phyloP scores from a whole-genome alignment of 352 stramenopile species.

The Globisporangium paddicum region DNA sequence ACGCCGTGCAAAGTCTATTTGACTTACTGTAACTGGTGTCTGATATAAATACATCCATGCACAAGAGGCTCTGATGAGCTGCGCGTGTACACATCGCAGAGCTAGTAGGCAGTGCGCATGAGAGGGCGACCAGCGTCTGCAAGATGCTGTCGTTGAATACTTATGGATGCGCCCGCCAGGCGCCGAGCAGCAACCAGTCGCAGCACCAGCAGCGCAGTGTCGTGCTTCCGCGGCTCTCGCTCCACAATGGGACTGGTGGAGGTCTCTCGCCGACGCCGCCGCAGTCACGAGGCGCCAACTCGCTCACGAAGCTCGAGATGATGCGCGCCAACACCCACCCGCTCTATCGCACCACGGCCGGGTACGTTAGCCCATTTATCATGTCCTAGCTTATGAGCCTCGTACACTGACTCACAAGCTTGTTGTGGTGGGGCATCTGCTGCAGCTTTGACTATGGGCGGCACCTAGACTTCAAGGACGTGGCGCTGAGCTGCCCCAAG shows the following conservation, averaged over 20 bases:
- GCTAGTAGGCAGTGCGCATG: neutral
- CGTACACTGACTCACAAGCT: neutral
- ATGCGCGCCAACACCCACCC: constrained; percentile 32
- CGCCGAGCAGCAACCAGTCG: constrained; percentile 14
- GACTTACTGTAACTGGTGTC: too few species aligned
- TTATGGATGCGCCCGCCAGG: constrained; percentile 11
- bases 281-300: constrained; percentile 26
- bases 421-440: neutral
- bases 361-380: constrained; percentile 11
- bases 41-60: neutral
- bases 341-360: constrained; percentile 53
- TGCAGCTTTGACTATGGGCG: constrained; percentile 54
- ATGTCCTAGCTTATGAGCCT: neutral
- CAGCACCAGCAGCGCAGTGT: constrained; percentile 12
- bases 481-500: constrained; percentile 48
- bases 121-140: neutral
- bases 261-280: constrained; percentile 14
- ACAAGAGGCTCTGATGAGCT: neutral
- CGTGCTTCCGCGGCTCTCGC: constrained; percentile 34
- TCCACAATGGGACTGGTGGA: constrained; percentile 17
- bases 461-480: constrained; percentile 50
- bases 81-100: neutral
- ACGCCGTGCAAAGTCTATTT: too few species aligned
- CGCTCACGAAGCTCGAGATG: constrained; percentile 49
- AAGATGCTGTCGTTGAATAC: constrained; percentile 20